Evolutionary conservation across 2,329 filamentous ascomycete species (phyloP), one percentile per base, ranked within the genome.

Genomic region (Calonectria naviculata): DNA sequence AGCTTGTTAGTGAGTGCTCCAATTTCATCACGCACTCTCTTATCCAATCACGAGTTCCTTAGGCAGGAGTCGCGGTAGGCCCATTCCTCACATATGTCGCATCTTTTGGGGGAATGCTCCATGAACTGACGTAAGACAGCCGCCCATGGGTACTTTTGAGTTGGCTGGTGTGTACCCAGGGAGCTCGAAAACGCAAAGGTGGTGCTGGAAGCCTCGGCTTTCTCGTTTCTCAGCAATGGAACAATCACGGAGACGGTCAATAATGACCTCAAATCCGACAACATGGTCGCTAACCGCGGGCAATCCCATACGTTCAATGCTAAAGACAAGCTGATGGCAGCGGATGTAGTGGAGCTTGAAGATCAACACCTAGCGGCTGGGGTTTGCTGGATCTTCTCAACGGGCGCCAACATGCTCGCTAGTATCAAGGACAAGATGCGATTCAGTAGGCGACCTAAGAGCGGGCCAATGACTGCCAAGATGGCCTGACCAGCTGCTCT

Each of bases 1-100:
- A 47, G 42, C 66, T 69, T 67, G 54, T 73, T 60, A 62, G 62
- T 72, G 70, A 70, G 72, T 62, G 62, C 54, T 44, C 42, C 54
- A 42, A 66, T 66, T 62, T 73, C 64, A 71, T 58, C 67, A 74
- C 36, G 9, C n/a, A 24, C 31, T 29, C 21, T 58, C 15, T 24
- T 6, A 38, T 58, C 31, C 15, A 58, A 21, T 58, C 52, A 56
- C 15, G 29, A 58, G n/a, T 17, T 36, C 52, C 31, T 24, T 26
- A n/a, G n/a, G n/a, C 21, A 24, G 31, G 24, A 58, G n/a, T 26
- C 7, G 31, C 31, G 10, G 52, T 36, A 38, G 52, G 52, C 19
- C 31, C 52, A 58, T 38, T 38, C 34, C 38, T 17, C 7, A 31
- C 15, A 58, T 58, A 12, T 38, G 13, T 21, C 13, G 12, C 19